Conservation (phyloP, 228 moss, liverwort and hornwort species). For the Sphagnum fallax region DNA sequence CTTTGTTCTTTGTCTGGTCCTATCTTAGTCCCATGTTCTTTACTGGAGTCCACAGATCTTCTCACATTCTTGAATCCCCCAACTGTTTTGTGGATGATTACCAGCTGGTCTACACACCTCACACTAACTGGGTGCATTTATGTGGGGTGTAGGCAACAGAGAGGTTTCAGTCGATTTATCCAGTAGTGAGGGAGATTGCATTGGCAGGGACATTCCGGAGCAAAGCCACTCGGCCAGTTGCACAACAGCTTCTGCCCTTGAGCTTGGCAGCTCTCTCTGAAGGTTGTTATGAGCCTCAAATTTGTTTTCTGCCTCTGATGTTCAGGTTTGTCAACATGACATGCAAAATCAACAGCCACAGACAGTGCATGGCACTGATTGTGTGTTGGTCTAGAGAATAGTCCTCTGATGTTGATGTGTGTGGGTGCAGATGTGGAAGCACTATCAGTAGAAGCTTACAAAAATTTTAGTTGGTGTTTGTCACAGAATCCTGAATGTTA, state of each 20-base stretch:
- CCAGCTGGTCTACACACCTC: no score
- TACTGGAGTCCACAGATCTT: no score
- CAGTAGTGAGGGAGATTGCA: conserved; percentile 75
- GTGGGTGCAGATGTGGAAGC: conserved; percentile 51
- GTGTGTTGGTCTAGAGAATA: no score
- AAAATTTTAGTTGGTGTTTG: conserved; percentile 82
- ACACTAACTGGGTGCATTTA: no score
- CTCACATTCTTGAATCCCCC: no score
- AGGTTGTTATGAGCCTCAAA: conserved; percentile 24
- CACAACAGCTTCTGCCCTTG: conserved; percentile 84
- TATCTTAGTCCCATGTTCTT: no score
- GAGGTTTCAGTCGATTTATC: conserved; percentile 78
- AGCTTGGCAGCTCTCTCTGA: conserved; percentile 54
- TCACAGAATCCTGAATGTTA: conserved; percentile 76
- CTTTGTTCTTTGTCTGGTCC: no score
- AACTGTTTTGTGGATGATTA: no score
- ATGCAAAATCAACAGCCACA: no score
- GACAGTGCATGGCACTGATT: no score
- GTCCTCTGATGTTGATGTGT: not conserved
- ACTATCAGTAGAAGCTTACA: conserved; percentile 66
- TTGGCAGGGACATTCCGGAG: conserved; percentile 61
- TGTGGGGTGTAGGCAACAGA: conserved; percentile 53
- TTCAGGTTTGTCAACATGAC: no score
- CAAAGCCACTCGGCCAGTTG: conserved; percentile 78
- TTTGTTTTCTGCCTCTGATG: no score